phyloP scores from a whole-genome alignment of 805 yeast species.

The Myxozyma neglecta region DNA sequence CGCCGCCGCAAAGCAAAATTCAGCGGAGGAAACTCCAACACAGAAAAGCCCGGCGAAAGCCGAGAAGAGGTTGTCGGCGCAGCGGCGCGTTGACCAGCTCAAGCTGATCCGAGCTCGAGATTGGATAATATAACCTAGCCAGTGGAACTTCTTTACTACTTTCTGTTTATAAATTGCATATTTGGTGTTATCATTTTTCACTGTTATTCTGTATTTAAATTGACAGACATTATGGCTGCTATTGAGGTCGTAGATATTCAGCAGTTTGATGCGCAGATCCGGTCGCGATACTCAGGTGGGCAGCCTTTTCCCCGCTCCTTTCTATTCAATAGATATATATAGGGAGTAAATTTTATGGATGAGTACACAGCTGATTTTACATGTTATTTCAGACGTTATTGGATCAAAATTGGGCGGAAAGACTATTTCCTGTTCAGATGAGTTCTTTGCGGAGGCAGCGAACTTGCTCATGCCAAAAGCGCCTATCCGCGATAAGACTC shows the following conservation, averaged over 20 bases:
- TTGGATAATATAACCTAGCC: background rate
- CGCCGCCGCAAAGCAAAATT: background rate
- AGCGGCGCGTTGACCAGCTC: background rate
- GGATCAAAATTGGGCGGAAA: constrained; percentile 83
- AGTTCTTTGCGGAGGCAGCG: constrained; percentile 93
- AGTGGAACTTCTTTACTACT: background rate
- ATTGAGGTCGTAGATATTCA: constrained; percentile 12
- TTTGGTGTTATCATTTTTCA: background rate
- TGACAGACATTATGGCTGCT: background rate
- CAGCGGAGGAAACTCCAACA: background rate
- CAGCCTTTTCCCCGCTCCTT: background rate
- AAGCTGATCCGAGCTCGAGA: background rate
- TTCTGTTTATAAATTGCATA: background rate
- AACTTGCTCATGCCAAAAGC: constrained; percentile 78
- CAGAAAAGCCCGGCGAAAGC: constrained; percentile 4
- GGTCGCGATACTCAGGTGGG: constrained; percentile 21
- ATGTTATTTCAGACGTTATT: constrained; percentile 57
- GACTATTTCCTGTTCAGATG: constrained; percentile 71
- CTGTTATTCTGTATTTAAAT: background rate
- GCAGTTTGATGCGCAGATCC: constrained; percentile 22
- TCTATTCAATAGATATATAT: too few species aligned
- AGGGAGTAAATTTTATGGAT: too few species aligned
- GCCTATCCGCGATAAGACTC: constrained; percentile 64
- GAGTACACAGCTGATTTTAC: background rate
- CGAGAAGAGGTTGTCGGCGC: constrained; percentile 10